Evolutionary conservation across 2,329 filamentous ascomycete genomes (phyloP), one percentile per base, ranked within the genome.

Genomic region (Lachnellula subtilissima): DNA sequence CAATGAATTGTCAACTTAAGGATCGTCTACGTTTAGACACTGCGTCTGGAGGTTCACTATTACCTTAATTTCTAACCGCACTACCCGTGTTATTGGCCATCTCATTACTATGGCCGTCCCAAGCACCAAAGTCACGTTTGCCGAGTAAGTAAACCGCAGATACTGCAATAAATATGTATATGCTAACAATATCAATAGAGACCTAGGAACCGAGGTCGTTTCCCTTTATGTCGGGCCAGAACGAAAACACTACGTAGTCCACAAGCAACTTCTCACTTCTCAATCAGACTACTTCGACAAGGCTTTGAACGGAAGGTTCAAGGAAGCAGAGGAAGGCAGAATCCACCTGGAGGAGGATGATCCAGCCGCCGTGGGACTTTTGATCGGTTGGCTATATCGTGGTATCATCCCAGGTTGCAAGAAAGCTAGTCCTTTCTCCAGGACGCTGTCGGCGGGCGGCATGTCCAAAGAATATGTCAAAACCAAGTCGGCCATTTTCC

Each of bases 231-330:
- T 63, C 11, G 65, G 66, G 15, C 46, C 53, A 22, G 54, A 65
- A 37, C 17, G 35, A 12, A 60, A 61, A 17, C 48, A 51, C 5
- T 68, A 61, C 52, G 32, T 58, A 6, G 52, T 66, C 9, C 66
- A 67, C 39, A 65, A 65, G 22, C 47, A 55, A 5, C 54, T 68
- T 5, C 55, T 69, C 23, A 58, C 58, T 28, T 52, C 57, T 4
- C 56, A 62, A 23, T 67, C 64, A 1, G 40, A 49, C 5, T 67
- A 60, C 54, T 67, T 69, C 48, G 28, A 64, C 2, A 62, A 59
- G n/a, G 59, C 61, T 4, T 46, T 68, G 14, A 61, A 60, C 39
- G 56, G 61, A 9, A 36, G 45, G 3, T 64, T 65, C 54, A 61
- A 53, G 48, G 65, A 67, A 50, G 56, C 52, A 23, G 49, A 53